Evolutionary conservation across 257 asterid species (phyloP).

Genomic region (Leonotis leonurus): DNA sequence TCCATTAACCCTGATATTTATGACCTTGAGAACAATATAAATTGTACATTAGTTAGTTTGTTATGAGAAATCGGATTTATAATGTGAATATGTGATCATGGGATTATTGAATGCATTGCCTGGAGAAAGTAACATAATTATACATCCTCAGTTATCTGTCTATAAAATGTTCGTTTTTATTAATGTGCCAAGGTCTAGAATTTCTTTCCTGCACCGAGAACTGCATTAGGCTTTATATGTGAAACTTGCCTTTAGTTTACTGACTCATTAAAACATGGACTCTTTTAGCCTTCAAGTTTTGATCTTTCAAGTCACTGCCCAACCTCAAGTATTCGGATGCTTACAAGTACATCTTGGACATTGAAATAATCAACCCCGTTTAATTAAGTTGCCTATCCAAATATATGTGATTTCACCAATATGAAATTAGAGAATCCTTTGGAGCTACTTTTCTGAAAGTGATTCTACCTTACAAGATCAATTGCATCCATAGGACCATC

Average conservation of each 20-base stretch:
- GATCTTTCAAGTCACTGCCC: background rate
- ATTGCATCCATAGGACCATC: conserved; percentile 52
- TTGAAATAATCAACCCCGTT: background rate
- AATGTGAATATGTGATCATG: too few species aligned
- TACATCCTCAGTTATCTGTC: background rate
- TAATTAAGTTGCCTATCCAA: background rate
- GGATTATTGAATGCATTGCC: background rate
- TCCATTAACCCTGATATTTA: background rate
- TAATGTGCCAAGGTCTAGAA: background rate
- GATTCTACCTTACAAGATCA: conserved; percentile 10
- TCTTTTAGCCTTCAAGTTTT: background rate
- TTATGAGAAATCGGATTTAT: background rate
- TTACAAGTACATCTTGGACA: background rate
- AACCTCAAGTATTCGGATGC: conserved; percentile 1
- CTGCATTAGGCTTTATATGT: background rate
- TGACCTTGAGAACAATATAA: background rate
- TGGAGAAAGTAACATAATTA: background rate
- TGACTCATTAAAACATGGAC: background rate
- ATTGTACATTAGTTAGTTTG: background rate
- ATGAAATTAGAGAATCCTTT: background rate
- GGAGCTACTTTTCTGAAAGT: background rate
- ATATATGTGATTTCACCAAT: background rate
- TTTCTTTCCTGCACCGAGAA: background rate
- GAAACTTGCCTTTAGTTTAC: background rate
- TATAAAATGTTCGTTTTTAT: background rate